These are phyloP conservation scores for Pleurostoma richardsiae DNA, from an alignment of 2,329 filamentous ascomycete species.

Conservation along the genomic window DNA sequence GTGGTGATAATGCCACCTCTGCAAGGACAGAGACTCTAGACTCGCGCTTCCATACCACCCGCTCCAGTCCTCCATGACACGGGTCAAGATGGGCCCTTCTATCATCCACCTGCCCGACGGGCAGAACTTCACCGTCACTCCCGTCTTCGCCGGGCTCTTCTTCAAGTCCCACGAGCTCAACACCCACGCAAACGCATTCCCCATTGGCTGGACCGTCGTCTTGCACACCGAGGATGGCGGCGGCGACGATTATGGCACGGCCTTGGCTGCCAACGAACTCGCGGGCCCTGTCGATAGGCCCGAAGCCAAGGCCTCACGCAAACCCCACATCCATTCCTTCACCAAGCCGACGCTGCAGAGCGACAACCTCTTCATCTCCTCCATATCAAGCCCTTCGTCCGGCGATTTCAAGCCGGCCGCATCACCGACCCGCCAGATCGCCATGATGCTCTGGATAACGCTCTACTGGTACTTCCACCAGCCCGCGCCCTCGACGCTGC, in stretches of 20 bases:
- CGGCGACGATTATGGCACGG: constrained; percentile 18
- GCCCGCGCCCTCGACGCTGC: constrained; percentile 59
- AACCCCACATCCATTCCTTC: constrained; percentile 57
- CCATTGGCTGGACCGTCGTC: constrained; percentile 85
- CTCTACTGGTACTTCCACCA: constrained; percentile 98
- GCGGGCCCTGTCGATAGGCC: background rate
- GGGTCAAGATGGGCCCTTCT: constrained; percentile 12
- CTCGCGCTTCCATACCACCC: no score
- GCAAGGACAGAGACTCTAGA: no score
- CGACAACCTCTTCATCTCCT: constrained; percentile 87
- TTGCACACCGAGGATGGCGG: constrained; percentile 61
- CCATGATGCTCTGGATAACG: constrained; percentile 94
- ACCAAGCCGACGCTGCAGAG: constrained; percentile 67
- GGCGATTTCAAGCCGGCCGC: constrained; percentile 73
- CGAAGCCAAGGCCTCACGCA: constrained; percentile 4
- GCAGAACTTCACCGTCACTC: constrained; percentile 72
- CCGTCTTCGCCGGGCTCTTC: constrained; percentile 85
- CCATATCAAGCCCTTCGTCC: constrained; percentile 77
- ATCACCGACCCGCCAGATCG: constrained; percentile 83
- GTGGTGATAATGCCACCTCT: no score
- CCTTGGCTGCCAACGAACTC: constrained; percentile 1
- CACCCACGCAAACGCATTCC: constrained; percentile 64
- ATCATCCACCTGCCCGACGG: constrained; percentile 79
- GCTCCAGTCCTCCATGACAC: no score
- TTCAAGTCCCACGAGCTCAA: constrained; percentile 81